Evolutionary conservation across 495 filamentous ascomycete genomes (phyloP).

Genomic region (Lasiosphaeria ovina): DNA sequence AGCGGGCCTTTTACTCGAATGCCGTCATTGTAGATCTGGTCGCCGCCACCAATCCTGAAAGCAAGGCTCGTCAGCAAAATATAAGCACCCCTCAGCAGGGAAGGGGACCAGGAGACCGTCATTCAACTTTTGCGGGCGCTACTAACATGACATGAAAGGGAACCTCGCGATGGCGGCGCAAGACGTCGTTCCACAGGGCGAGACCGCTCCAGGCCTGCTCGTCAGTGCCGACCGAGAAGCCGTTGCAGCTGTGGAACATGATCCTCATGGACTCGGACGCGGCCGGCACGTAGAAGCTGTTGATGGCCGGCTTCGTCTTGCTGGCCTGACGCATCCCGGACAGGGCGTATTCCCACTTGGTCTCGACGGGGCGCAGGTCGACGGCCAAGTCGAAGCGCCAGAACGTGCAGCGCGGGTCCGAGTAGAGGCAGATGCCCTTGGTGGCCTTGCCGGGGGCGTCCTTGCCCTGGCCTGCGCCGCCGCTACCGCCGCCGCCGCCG

Average conservation of each 20-base stretch:
- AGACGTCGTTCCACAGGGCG: constrained; percentile 86
- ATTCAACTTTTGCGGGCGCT: not conserved
- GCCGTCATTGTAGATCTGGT: constrained; percentile 93
- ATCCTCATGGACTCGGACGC: constrained; percentile 83
- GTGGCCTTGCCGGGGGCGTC: constrained; percentile 9
- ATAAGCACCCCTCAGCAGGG: no score
- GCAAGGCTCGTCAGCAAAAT: not conserved
- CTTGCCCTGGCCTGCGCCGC: not conserved
- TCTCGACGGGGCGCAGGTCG: constrained; percentile 51
- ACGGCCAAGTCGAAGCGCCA: constrained; percentile 73
- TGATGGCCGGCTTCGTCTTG: constrained; percentile 45
- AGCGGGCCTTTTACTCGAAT: constrained; percentile 81
- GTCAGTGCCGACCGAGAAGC: constrained; percentile 90
- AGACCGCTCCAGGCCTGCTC: constrained; percentile 79
- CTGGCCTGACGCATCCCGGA: constrained; percentile 45
- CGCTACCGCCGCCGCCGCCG: not conserved
- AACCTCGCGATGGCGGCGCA: constrained; percentile 63
- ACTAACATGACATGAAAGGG: constrained; percentile 81
- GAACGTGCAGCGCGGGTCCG: constrained; percentile 72
- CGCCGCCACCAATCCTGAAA: constrained; percentile 76
- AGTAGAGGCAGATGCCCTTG: constrained; percentile 67
- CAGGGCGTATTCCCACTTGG: constrained; percentile 60
- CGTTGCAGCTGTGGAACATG: constrained; percentile 96
- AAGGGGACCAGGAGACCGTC: not conserved
- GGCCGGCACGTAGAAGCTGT: constrained; percentile 73